Evolutionary conservation across 2,329 filamentous ascomycete species (phyloP).

Genomic region (Cordyceps militaris): DNA sequence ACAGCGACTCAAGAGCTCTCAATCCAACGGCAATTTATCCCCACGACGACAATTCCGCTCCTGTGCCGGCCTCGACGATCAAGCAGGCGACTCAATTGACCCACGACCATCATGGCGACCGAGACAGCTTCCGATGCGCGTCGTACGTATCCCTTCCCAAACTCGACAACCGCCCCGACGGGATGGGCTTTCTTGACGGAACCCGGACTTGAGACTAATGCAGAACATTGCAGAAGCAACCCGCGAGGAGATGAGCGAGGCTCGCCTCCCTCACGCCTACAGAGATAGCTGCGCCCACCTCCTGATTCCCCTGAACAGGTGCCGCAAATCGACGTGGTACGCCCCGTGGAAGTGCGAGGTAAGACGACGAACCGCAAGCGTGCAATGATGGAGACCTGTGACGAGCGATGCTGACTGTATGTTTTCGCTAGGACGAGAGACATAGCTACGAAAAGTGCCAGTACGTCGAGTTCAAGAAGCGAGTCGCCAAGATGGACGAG

Average conservation of each 20-base stretch:
- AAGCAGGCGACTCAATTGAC: conserved; percentile 26
- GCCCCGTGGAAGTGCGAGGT: conserved; percentile 98
- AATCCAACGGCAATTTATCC: conserved; percentile 1
- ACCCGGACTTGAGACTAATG: not conserved
- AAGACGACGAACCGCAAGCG: conserved; percentile 29
- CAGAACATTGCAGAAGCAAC: conserved; percentile 55
- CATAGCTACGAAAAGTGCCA: conserved; percentile 99
- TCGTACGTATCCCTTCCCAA: conserved; percentile 25
- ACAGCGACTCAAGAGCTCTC: conserved; percentile 16
- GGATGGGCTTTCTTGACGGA: conserved; percentile 16
- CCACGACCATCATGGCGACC: conserved; percentile 29
- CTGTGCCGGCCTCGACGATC: not conserved
- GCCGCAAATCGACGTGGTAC: conserved; percentile 86
- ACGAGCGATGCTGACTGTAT: not conserved
- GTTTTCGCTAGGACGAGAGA: conserved; percentile 66
- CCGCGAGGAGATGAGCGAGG: conserved; percentile 89
- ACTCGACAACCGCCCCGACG: not conserved
- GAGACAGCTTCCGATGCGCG: conserved; percentile 31
- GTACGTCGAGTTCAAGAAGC: conserved; percentile 97
- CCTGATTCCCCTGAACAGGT: conserved; percentile 90
- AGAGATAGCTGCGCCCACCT: conserved; percentile 93
- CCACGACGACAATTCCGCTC: not conserved
- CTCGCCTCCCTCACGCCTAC: conserved; percentile 81
- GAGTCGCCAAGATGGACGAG: conserved; percentile 98
- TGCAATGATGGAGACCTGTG: not conserved